These are phyloP conservation scores for Phytophthora agathidicida DNA, from an alignment of 352 stramenopile species.

Conservation along the genomic window DNA sequence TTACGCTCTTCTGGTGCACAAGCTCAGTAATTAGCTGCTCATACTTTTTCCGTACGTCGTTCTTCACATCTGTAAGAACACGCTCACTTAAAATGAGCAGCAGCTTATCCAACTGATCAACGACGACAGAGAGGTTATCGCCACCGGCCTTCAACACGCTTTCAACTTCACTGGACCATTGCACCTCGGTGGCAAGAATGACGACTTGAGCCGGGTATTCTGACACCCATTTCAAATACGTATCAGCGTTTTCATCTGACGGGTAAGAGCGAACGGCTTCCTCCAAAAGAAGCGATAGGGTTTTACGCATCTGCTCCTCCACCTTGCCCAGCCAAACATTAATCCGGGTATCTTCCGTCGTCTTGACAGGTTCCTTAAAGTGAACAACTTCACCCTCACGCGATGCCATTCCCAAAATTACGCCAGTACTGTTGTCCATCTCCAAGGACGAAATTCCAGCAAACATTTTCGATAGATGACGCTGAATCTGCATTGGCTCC, in stretches of 20 bases:
- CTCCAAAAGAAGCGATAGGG: slow-evolving; percentile 95
- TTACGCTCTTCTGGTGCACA: slow-evolving; percentile 99
- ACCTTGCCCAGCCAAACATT: slow-evolving; percentile 97
- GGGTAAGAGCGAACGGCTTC: slow-evolving; percentile 88
- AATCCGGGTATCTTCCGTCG: slow-evolving; percentile 90
- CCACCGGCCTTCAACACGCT: slow-evolving; percentile 79
- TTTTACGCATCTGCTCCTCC: slow-evolving; percentile 97
- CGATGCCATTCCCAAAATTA: slow-evolving; percentile 95
- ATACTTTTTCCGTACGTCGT: slow-evolving; percentile 98
- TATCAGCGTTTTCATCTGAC: slow-evolving; percentile 73
- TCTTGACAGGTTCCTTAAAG: slow-evolving; percentile 93
- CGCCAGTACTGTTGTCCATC: slow-evolving; percentile 70
- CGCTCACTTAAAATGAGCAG: slow-evolving; percentile 97
- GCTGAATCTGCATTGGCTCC: slow-evolving; percentile 97
- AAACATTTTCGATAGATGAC: slow-evolving; percentile 99
- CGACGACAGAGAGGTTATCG: slow-evolving; percentile 46
- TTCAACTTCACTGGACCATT: slow-evolving; percentile 97
- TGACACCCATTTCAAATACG: slow-evolving; percentile 97
- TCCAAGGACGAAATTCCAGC: slow-evolving; percentile 95
- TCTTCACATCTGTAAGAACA: slow-evolving; percentile 94
- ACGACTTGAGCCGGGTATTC: slow-evolving; percentile 99
- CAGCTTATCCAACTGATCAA: slow-evolving; percentile 80
- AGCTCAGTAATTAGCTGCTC: slow-evolving; percentile 99
- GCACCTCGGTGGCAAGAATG: slow-evolving; percentile 97
- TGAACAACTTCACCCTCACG: slow-evolving; percentile 98